Evolutionary conservation across 805 yeast species (phyloP).

Genomic region (Yamadazyma paraphyllophila): DNA sequence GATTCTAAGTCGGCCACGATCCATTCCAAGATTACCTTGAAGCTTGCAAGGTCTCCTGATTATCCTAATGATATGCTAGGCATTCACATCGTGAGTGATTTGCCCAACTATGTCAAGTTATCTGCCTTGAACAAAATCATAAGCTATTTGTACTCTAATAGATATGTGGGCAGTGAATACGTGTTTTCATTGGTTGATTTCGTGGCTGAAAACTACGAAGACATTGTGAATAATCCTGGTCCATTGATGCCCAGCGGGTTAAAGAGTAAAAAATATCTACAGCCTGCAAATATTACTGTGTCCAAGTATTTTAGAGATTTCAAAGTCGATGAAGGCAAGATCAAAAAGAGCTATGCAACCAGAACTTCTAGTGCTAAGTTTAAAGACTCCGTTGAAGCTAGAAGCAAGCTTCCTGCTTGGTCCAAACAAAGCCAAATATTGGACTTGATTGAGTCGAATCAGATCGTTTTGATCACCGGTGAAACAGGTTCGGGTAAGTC

Average conservation of each 20-base stretch:
- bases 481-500: conserved; percentile 98
- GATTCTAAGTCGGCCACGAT: neutral
- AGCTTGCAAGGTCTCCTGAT: conserved; percentile 21
- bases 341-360: conserved; percentile 24
- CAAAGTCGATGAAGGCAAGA: conserved; percentile 8
- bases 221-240: conserved; percentile 72
- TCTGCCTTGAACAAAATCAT: conserved; percentile 51
- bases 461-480: conserved; percentile 82
- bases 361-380: conserved; percentile 27
- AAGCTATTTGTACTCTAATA: conserved; percentile 40
- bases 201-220: conserved; percentile 61
- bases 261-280: neutral
- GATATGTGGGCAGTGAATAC: conserved; percentile 66
- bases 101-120: conserved; percentile 69
- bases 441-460: conserved; percentile 52
- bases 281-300: neutral
- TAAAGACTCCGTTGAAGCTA: conserved; percentile 32
- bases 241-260: conserved; percentile 37
- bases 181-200: conserved; percentile 71
- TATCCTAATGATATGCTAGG: conserved; percentile 78
- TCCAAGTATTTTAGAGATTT: conserved; percentile 2
- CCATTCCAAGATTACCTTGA: conserved; percentile 2
- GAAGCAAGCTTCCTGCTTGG: conserved; percentile 85
- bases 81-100: conserved; percentile 48
- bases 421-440: conserved; percentile 55